Percentiles rank a stretch among this genome's conserved stretches.
phyloP scores from a whole-genome alignment of 2,329 filamentous ascomycete genomes.

The Aspergillus intermedius region DNA sequence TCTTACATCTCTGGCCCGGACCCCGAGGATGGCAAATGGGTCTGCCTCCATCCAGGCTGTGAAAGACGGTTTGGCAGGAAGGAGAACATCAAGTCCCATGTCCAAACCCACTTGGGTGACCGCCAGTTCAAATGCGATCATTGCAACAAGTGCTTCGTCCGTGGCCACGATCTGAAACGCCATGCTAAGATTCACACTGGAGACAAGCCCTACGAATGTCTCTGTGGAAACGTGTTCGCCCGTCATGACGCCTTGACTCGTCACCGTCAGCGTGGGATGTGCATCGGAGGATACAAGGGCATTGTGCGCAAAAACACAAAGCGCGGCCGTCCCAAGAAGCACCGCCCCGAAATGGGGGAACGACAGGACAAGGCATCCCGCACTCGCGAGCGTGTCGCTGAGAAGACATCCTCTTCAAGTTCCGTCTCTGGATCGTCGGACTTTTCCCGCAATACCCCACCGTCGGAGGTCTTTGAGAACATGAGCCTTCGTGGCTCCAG shows the following conservation, averaged over 20 bases:
- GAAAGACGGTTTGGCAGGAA: slow-evolving; percentile 90
- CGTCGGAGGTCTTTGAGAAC: slow-evolving; percentile 35
- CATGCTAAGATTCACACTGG: slow-evolving; percentile 97
- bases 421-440: slow-evolving; percentile 33
- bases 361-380: slow-evolving; percentile 51
- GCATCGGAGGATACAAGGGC: slow-evolving; percentile 87
- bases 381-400: slow-evolving; percentile 41
- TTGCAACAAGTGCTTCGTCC: slow-evolving; percentile 92
- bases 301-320: slow-evolving; percentile 61
- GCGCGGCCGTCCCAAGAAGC: slow-evolving; percentile 60
- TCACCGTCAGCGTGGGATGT: slow-evolving; percentile 93
- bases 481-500: slow-evolving; percentile 33
- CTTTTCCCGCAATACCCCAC: slow-evolving; percentile 37
- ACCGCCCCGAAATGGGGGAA: slow-evolving; percentile 53
- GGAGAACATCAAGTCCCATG: slow-evolving; percentile 97
- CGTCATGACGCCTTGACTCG: slow-evolving; percentile 91
- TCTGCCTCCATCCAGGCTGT: slow-evolving; percentile 70
- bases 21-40: slow-evolving; percentile 68
- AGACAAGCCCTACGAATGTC: slow-evolving; percentile 89
- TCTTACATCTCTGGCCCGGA: slow-evolving; percentile 68
- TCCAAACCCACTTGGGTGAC: slow-evolving; percentile 96
- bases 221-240: slow-evolving; percentile 90
- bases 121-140: slow-evolving; percentile 89
- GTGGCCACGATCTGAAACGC: slow-evolving; percentile 93
- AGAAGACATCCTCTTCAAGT: slow-evolving; percentile 26